Conservation (phyloP, 176 grass and related monocot genomes). For the Eremochloa ophiuroides region DNA sequence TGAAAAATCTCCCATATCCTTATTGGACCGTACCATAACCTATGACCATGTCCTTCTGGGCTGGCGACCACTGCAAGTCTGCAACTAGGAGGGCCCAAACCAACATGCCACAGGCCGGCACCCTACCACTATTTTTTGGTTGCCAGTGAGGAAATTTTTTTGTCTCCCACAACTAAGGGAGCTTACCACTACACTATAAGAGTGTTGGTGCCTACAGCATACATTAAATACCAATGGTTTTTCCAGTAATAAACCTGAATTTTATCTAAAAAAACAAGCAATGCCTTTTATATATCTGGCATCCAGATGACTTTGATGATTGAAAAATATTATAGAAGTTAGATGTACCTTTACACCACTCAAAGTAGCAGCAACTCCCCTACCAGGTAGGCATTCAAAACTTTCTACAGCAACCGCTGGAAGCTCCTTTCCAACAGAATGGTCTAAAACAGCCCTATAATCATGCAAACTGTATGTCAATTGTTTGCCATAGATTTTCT, state of each 20-base stretch:
- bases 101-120: not conserved
- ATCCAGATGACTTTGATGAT: not conserved
- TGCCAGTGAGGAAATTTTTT: not conserved
- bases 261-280: not conserved
- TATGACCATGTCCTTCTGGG: not conserved
- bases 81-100: not conserved
- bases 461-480: conserved; percentile 35
- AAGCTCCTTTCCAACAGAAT: conserved; percentile 82
- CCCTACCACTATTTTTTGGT: not conserved
- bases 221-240: not conserved
- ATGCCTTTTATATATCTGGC: conserved; percentile 7
- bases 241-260: not conserved
- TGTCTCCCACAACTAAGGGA: not conserved
- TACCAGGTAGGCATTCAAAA: conserved; percentile 91
- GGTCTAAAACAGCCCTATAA: conserved; percentile 97
- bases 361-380: conserved; percentile 86
- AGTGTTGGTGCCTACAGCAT: not conserved
- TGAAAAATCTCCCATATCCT: too few species aligned
- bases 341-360: conserved; percentile 64
- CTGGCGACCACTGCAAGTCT: not conserved
- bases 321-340: conserved; percentile 20
- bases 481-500: conserved; percentile 10
- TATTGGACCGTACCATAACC: not conserved
- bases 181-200: not conserved
- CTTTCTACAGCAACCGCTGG: conserved; percentile 80